phyloP scores from a whole-genome alignment of 805 yeast genomes.

The Nakazawaea laoshanensis region DNA sequence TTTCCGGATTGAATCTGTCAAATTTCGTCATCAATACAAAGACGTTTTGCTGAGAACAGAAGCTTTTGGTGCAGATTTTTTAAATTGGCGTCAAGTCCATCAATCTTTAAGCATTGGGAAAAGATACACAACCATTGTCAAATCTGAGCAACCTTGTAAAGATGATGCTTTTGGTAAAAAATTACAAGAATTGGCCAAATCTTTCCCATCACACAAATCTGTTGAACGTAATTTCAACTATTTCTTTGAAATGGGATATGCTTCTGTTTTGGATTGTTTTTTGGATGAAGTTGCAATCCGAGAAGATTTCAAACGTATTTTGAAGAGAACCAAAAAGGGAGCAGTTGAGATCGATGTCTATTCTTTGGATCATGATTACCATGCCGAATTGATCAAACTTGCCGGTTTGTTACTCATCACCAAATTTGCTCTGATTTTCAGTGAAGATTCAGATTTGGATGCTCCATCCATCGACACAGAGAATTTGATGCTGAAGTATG shows the following conservation, averaged over 20 bases:
- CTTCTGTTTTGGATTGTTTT: background rate
- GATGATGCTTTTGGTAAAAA: slow-evolving; percentile 10
- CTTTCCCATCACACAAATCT: slow-evolving; percentile 3
- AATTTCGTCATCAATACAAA: slow-evolving; percentile 2
- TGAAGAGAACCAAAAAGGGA: slow-evolving; percentile 9
- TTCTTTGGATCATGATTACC: background rate
- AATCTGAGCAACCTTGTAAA: slow-evolving; percentile 1
- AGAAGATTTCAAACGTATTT: slow-evolving; percentile 6
- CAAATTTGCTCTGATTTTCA: slow-evolving; percentile 3
- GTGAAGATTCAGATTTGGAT: slow-evolving; percentile 4
- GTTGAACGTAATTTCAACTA: slow-evolving; percentile 5
- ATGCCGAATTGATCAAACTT: slow-evolving; percentile 5
- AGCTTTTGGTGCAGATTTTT: background rate
- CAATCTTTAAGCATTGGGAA: slow-evolving; percentile 6
- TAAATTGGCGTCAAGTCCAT: slow-evolving; percentile 4
- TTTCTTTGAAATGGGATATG: slow-evolving; percentile 8
- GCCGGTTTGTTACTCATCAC: slow-evolving; percentile 6
- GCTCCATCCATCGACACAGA: background rate
- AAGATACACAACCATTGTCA: slow-evolving; percentile 5
- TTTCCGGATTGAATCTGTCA: background rate
- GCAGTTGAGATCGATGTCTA: slow-evolving; percentile 7
- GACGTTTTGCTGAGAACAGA: slow-evolving; percentile 1
- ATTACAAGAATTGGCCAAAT: slow-evolving; percentile 7
- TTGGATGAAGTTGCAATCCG: slow-evolving; percentile 1
- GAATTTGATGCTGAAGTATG: slow-evolving; percentile 2